Base-by-base conservation (phyloP, 2,329 filamentous ascomycete genomes). In the Colletotrichum gigasporum region DNA sequence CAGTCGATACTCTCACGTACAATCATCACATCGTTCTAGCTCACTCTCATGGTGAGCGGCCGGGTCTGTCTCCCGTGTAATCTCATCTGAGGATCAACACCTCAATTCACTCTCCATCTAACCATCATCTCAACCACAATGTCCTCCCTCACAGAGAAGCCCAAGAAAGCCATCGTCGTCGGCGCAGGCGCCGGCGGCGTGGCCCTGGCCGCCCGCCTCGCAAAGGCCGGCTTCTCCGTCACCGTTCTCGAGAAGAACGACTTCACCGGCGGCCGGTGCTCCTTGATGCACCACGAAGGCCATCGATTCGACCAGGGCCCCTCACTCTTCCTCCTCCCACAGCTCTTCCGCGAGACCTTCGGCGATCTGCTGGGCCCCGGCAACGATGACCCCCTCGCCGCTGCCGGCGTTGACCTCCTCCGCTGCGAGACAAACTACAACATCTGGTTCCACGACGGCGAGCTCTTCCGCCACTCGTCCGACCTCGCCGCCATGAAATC, bases 381-480 rank as follows among this genome's bases (percentile, higher is more conserved):
- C n/a, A n/a, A n/a, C 2, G 89, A 83, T 66, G 93, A 90, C 5
- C 86, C 84, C 9, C 79, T 93, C 11, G 82, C 87, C 66, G 81
- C 79, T 0, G 90, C 92, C 72, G 89, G 87, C n/a, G 83, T 93
- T 1, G 77, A 89, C 48, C 78, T 94, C 4, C 72, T 91, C 22
- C 91, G 90, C 78, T 93, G 91, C 75, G 87, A 91, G 51, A 89
- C 90, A 1, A 94, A 93, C 73, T 93, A 94, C 80, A 86, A 87
- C 57, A 82, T 94, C 63, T 91, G 88, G 83, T 94, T 93, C 72
- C 81, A 86, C 12, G 91, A 93, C 73, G 88, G 87, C 53, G 85
- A 86, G 67, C 78, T 75, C 10, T 90, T 93, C 72, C 81, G 85
- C 66, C 79, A 91, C 26, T 88, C 86, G 4, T 89, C 87, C n/a